Percentiles rank a stretch among this genome's conserved stretches.
Evolutionary conservation across 768 basidiomycete species (phyloP).

Genomic region (Coprinellus micaceus): DNA sequence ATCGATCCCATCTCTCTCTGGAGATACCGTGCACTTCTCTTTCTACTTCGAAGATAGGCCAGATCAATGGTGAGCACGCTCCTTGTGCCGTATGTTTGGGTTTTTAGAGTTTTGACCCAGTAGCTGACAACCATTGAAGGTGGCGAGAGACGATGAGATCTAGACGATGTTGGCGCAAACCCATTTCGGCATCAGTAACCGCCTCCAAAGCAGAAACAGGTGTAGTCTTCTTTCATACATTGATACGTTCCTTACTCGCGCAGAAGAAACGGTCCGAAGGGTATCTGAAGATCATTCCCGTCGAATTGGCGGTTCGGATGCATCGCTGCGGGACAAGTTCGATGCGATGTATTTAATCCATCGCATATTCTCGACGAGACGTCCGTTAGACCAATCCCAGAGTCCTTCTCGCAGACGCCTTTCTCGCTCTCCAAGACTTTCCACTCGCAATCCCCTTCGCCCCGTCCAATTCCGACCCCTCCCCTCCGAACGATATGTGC

Average conservation of each 20-base stretch:
- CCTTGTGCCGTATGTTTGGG: neutral
- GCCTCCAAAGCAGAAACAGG: neutral
- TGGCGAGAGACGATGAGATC: no score
- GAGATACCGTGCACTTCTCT: neutral
- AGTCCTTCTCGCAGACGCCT: neutral
- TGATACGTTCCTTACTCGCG: neutral
- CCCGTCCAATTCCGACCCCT: conserved; percentile 12
- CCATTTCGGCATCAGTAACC: conserved; percentile 4
- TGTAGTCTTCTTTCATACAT: neutral
- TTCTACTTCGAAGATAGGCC: neutral
- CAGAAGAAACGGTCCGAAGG: neutral
- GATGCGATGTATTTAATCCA: no score
- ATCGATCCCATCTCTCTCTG: neutral
- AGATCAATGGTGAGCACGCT: conserved; percentile 4
- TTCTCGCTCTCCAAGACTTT: neutral
- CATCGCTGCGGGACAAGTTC: neutral
- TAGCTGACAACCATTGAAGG: no score
- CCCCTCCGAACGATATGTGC: conserved; percentile 46
- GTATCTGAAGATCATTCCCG: neutral
- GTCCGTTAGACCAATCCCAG: no score
- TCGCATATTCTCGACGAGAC: no score
- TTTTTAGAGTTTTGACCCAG: conserved; percentile 4
- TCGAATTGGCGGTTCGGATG: neutral
- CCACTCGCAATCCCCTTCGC: neutral
- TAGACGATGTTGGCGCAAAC: no score